Evolutionary conservation across 2,329 filamentous ascomycete genomes (phyloP).

Genomic region (Ceratocystis destructans): DNA sequence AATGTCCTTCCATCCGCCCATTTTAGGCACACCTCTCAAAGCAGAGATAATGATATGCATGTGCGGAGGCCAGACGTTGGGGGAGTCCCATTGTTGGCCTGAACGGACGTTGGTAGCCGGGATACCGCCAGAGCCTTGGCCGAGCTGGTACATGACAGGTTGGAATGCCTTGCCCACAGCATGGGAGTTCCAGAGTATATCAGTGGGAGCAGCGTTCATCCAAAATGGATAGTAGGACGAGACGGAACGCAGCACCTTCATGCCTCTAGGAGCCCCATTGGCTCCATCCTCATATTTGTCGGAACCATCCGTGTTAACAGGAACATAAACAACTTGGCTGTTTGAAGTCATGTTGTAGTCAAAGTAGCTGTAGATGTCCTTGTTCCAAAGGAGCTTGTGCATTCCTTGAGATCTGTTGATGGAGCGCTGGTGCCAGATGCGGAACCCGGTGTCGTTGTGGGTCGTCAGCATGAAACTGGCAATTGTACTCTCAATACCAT

Average conservation of each 20-base stretch:
- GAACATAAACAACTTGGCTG: conserved; percentile 40
- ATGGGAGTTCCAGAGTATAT: conserved; percentile 48
- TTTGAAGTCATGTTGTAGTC: conserved; percentile 53
- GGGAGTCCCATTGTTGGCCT: conserved; percentile 56
- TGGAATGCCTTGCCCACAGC: conserved; percentile 33
- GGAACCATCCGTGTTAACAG: conserved; percentile 10
- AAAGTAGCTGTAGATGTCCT: conserved; percentile 49
- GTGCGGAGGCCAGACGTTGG: conserved; percentile 56
- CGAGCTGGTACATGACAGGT: conserved; percentile 40
- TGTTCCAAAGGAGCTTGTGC: conserved; percentile 50
- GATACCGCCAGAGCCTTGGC: conserved; percentile 41
- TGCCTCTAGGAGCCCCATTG: conserved; percentile 33
- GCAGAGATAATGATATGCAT: conserved; percentile 51
- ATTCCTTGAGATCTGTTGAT: conserved; percentile 45
- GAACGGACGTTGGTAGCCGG: conserved; percentile 48
- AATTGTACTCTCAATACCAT: conserved; percentile 49
- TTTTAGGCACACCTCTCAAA: conserved; percentile 37
- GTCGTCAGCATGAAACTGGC: conserved; percentile 38
- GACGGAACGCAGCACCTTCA: conserved; percentile 44
- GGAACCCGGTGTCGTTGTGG: conserved; percentile 38
- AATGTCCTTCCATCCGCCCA: conserved; percentile 31
- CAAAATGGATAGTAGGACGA: conserved; percentile 57
- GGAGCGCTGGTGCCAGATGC: conserved; percentile 38
- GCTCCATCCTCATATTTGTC: conserved; percentile 22
- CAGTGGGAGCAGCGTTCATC: conserved; percentile 47